A percentile compares a stretch with the other conserved stretches of the same genome.
Conservation (phyloP, 768 basidiomycete genomes). For the Leucocoprinus leucothites region DNA sequence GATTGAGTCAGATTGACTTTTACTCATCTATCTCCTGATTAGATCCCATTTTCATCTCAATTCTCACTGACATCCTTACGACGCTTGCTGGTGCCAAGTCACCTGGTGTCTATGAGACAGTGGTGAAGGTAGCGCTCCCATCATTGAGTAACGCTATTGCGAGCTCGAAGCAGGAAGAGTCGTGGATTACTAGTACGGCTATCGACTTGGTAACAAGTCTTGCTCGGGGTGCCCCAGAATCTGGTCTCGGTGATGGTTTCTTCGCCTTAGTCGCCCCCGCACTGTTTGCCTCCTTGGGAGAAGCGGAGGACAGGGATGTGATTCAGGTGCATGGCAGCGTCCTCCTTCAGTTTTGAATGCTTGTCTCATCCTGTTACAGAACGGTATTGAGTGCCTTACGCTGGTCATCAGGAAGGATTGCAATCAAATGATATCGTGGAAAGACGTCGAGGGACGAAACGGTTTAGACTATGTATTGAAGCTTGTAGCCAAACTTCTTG, state of each 20-base stretch:
- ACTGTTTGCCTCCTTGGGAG: conserved; percentile 65
- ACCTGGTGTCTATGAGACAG: conserved; percentile 62
- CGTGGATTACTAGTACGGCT: conserved; percentile 76
- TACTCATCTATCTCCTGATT: conserved; percentile 2
- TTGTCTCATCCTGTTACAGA: conserved; percentile 39
- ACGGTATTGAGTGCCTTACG: conserved; percentile 80
- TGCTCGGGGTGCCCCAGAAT: conserved; percentile 58
- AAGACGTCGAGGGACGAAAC: conserved; percentile 57
- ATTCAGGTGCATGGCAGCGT: conserved; percentile 52
- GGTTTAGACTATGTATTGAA: conserved; percentile 76
- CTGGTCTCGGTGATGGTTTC: conserved; percentile 75
- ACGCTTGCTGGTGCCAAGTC: conserved; percentile 62
- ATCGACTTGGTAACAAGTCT: conserved; percentile 80
- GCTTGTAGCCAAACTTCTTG: conserved; percentile 75
- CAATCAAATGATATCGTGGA: conserved; percentile 77
- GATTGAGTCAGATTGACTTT: neutral
- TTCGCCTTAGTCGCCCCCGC: conserved; percentile 71
- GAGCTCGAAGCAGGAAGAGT: conserved; percentile 55
- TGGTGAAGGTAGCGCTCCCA: conserved; percentile 74
- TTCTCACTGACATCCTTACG: conserved; percentile 77
- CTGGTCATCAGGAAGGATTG: conserved; percentile 85
- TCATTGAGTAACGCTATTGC: conserved; percentile 64
- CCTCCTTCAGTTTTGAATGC: neutral
- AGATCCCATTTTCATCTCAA: conserved; percentile 88
- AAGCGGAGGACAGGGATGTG: conserved; percentile 84